Percentiles rank a stretch among this genome's conserved stretches.
Conservation (phyloP, 305 asterid species). For the Caryopteris hybrid region DNA sequence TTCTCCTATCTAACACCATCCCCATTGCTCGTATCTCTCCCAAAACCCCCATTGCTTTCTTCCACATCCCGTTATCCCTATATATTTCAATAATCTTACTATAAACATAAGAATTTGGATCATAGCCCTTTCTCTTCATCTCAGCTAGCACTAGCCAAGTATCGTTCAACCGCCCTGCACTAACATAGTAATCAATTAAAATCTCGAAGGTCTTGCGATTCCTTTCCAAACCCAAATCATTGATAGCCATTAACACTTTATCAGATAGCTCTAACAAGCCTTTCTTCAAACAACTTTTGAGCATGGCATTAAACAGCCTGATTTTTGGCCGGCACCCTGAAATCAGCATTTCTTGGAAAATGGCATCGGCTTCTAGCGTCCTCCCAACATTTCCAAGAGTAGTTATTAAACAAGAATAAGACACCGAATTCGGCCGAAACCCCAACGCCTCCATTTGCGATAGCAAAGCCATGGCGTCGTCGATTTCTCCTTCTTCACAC, state of each 20-base stretch:
- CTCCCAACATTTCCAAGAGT: conserved; percentile 72
- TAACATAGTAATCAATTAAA: conserved; percentile 58
- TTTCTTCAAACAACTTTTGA: conserved; percentile 64
- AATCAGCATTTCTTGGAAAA: conserved; percentile 70
- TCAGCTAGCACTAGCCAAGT: conserved; percentile 69
- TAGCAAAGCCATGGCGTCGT: conserved; percentile 64
- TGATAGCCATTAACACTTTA: conserved; percentile 37
- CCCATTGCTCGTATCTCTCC: conserved; percentile 64
- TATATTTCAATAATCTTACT: conserved; percentile 77
- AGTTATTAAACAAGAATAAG: conserved; percentile 49
- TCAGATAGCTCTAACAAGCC: conserved; percentile 59
- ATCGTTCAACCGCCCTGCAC: conserved; percentile 65
- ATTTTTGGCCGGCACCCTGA: conserved; percentile 54
- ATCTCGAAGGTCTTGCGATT: conserved; percentile 70
- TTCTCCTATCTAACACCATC: conserved; percentile 49
- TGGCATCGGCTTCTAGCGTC: conserved; percentile 77
- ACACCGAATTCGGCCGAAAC: conserved; percentile 37
- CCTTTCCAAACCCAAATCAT: conserved; percentile 41
- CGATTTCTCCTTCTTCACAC: conserved; percentile 63
- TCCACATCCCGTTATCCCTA: conserved; percentile 97
- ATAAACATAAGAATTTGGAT: conserved; percentile 66
- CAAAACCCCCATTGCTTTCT: conserved; percentile 67
- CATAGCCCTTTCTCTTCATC: conserved; percentile 67
- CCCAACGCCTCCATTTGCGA: conserved; percentile 86
- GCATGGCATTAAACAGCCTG: conserved; percentile 52